Conservation (phyloP, 345 rosid species). For the Microcos paniculata region DNA sequence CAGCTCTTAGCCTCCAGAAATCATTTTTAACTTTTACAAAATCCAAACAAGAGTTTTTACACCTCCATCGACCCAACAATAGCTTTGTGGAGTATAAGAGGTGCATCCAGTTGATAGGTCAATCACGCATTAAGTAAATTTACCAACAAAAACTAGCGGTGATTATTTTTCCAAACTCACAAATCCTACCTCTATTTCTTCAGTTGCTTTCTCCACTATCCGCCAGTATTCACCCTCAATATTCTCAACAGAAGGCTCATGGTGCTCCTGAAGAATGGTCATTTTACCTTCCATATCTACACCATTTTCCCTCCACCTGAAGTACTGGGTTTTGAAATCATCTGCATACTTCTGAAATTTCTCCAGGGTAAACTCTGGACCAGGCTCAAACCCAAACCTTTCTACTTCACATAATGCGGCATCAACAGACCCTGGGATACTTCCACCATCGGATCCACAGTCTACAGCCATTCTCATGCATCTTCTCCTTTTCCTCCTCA, state of each 20-base stretch:
- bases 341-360: constrained; percentile 85
- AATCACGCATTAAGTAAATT: not conserved
- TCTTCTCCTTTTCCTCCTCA: constrained; percentile 75
- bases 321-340: constrained; percentile 80
- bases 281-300: constrained; percentile 28
- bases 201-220: constrained; percentile 92
- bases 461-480: constrained; percentile 62
- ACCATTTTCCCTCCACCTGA: constrained; percentile 45
- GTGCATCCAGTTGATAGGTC: not conserved
- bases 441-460: constrained; percentile 41
- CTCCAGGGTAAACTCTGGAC: constrained; percentile 78
- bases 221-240: constrained; percentile 99
- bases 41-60: not conserved
- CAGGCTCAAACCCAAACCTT: constrained; percentile 93
- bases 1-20: not conserved
- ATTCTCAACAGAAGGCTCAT: constrained; percentile 65
- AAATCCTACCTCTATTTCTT: constrained; percentile 77
- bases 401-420: constrained; percentile 56
- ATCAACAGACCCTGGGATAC: constrained; percentile 36
- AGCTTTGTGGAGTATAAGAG: not conserved
- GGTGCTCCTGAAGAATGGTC: constrained; percentile 27
- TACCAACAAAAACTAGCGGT: not conserved
- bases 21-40: not conserved
- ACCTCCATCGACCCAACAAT: not conserved
- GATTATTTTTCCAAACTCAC: not conserved